Evolutionary conservation across 768 basidiomycete species (phyloP).

Genomic region (Pleurotus giganteus): DNA sequence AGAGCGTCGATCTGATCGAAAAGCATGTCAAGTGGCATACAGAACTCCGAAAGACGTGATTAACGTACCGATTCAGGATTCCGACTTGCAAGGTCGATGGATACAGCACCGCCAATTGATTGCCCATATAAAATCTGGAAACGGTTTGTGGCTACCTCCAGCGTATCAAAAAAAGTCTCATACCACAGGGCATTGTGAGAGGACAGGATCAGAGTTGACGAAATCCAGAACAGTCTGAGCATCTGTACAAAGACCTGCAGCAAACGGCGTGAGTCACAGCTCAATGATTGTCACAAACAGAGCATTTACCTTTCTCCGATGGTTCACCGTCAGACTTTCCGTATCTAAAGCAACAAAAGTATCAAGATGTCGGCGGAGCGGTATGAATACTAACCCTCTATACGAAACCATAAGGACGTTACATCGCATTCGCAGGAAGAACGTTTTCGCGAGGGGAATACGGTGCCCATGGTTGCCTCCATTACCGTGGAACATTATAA

Average conservation of each 20-base stretch:
- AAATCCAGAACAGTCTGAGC: slow-evolving; percentile 83
- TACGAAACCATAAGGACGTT: slow-evolving; percentile 96
- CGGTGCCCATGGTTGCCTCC: slow-evolving; percentile 88
- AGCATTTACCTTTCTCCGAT: slow-evolving; percentile 73
- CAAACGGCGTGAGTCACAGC: background rate
- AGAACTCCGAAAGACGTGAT: background rate
- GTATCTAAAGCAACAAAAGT: slow-evolving; percentile 51
- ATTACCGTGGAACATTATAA: slow-evolving; percentile 94
- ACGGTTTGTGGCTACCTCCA: background rate
- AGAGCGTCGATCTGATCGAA: slow-evolving; percentile 65
- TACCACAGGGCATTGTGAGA: slow-evolving; percentile 70
- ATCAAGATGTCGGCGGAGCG: background rate
- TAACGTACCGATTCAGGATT: slow-evolving; percentile 64
- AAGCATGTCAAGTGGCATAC: background rate
- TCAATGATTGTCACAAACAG: background rate
- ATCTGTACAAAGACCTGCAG: slow-evolving; percentile 75
- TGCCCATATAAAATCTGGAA: slow-evolving; percentile 75
- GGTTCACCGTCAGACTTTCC: slow-evolving; percentile 86
- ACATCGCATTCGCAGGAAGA: slow-evolving; percentile 80
- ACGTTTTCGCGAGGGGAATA: slow-evolving; percentile 82
- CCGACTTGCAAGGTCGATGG: slow-evolving; percentile 80
- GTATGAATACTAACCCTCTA: slow-evolving; percentile 61
- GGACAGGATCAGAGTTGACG: slow-evolving; percentile 55
- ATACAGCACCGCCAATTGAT: slow-evolving; percentile 90
- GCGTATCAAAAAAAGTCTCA: slow-evolving; percentile 15